Evolutionary conservation across 2,329 filamentous ascomycete genomes (phyloP).

Genomic region (Eutypella sp.): DNA sequence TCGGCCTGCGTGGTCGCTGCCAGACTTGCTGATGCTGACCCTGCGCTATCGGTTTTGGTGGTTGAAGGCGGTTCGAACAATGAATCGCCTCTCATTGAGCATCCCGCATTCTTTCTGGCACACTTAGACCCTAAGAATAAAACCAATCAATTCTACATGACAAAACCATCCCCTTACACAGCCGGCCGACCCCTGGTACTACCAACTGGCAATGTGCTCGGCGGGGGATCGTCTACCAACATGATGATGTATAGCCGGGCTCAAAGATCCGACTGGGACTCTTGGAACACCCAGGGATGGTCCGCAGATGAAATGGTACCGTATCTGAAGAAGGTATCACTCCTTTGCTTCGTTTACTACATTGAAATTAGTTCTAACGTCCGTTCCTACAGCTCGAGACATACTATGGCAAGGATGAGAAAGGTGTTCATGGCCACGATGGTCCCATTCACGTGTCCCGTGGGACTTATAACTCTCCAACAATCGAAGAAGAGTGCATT

Average conservation of each 20-base stretch:
- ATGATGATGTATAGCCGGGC: slow-evolving; percentile 35
- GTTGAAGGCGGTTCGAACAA: slow-evolving; percentile 13
- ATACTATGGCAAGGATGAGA: slow-evolving; percentile 21
- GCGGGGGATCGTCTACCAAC: slow-evolving; percentile 48
- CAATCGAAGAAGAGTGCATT: slow-evolving; percentile 40
- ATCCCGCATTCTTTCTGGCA: slow-evolving; percentile 6
- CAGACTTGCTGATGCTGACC: slow-evolving; percentile 15
- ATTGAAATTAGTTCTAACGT: no score
- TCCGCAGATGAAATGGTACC: slow-evolving; percentile 19
- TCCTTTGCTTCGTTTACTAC: no score
- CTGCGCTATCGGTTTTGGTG: slow-evolving; percentile 10
- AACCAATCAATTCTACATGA: slow-evolving; percentile 4
- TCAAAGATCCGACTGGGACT: slow-evolving; percentile 25
- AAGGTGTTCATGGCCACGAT: slow-evolving; percentile 38
- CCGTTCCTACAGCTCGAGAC: neutral
- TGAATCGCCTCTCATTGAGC: slow-evolving; percentile 1
- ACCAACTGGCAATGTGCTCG: slow-evolving; percentile 37
- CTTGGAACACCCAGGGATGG: slow-evolving; percentile 24
- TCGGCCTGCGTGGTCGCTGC: slow-evolving; percentile 15
- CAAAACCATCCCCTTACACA: neutral
- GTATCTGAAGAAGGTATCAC: slow-evolving; percentile 33
- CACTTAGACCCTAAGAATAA: slow-evolving; percentile 6
- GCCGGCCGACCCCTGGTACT: slow-evolving; percentile 8
- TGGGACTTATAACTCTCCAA: slow-evolving; percentile 36
- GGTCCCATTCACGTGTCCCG: slow-evolving; percentile 45